These are phyloP conservation scores for Pezicula rhizophila DNA, from an alignment of 2,329 filamentous ascomycete genomes.

Conservation along the genomic window DNA sequence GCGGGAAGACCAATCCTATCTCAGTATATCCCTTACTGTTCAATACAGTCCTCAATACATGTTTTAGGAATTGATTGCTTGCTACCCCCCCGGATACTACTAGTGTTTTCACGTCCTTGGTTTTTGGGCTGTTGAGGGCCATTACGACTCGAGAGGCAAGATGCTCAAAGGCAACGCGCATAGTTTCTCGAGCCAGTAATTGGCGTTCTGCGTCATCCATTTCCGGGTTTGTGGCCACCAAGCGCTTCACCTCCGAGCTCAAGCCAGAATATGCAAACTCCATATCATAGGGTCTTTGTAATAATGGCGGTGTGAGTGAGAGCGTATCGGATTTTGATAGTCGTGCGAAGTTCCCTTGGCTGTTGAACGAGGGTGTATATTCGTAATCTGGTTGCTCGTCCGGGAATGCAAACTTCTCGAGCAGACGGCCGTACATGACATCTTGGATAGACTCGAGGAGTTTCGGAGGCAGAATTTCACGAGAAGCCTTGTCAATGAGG, in stretches of 20 bases:
- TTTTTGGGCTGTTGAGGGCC: conserved; percentile 43
- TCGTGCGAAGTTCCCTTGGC: conserved; percentile 39
- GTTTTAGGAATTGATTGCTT: conserved; percentile 71
- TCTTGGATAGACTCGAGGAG: conserved; percentile 48
- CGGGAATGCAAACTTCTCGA: conserved; percentile 77
- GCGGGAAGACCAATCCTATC: conserved; percentile 67
- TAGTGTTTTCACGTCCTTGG: conserved; percentile 46
- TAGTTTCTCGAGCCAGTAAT: conserved; percentile 63
- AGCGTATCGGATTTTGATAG: background rate
- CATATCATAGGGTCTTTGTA: conserved; percentile 38
- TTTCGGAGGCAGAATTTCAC: conserved; percentile 62
- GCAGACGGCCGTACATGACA: conserved; percentile 73
- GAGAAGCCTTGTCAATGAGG: conserved; percentile 79
- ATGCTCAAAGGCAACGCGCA: conserved; percentile 84
- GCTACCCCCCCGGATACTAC: conserved; percentile 90
- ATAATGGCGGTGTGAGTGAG: conserved; percentile 57
- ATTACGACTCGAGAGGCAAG: conserved; percentile 69
- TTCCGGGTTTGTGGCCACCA: conserved; percentile 36
- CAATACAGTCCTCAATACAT: conserved; percentile 53
- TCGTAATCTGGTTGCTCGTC: conserved; percentile 30
- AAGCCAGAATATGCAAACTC: conserved; percentile 72
- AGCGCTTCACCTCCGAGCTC: conserved; percentile 55
- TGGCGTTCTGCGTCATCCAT: conserved; percentile 56
- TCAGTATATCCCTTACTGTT: conserved; percentile 58
- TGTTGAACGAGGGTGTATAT: conserved; percentile 43